phyloP scores from a whole-genome alignment of 148 eudicot genomes.

The Vaccinium myrtillus region DNA sequence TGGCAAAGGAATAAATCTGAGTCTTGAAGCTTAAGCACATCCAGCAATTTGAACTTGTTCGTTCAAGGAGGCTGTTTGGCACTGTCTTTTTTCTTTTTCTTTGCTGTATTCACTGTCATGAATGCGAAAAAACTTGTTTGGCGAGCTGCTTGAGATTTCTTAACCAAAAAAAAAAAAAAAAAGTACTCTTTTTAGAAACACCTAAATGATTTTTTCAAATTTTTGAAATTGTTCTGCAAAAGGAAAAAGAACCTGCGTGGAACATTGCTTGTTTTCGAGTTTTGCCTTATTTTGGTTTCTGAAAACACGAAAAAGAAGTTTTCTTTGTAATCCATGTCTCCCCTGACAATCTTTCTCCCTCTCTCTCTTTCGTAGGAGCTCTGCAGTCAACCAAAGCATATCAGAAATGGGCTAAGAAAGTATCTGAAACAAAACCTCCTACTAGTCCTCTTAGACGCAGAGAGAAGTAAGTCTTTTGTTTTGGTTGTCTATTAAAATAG shows the following conservation, averaged over 20 bases:
- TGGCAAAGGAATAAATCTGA: background rate
- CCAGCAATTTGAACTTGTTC: background rate
- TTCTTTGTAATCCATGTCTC: background rate
- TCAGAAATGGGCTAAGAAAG: constrained; percentile 83
- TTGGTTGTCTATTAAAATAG: background rate
- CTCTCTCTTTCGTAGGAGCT: constrained; percentile 45
- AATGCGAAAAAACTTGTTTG: background rate
- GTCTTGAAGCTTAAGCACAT: background rate
- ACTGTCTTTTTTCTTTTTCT: background rate
- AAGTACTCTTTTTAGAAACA: background rate
- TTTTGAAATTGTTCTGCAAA: background rate
- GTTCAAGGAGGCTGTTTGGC: background rate
- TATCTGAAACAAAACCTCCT: constrained; percentile 76
- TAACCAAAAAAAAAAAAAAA: background rate
- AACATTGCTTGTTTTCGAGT: background rate
- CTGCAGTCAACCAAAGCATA: constrained; percentile 77
- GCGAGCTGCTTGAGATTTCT: background rate
- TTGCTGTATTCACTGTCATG: background rate
- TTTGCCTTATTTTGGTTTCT: background rate
- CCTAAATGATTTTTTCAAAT: background rate
- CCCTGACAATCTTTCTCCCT: background rate
- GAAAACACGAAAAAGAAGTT: background rate
- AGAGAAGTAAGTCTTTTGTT: constrained; percentile 48
- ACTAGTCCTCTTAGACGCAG: constrained; percentile 72
- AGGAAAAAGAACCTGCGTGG: background rate